Base-by-base conservation (phyloP, 2,329 filamentous ascomycete species). In the Diaporthe australafricana region DNA sequence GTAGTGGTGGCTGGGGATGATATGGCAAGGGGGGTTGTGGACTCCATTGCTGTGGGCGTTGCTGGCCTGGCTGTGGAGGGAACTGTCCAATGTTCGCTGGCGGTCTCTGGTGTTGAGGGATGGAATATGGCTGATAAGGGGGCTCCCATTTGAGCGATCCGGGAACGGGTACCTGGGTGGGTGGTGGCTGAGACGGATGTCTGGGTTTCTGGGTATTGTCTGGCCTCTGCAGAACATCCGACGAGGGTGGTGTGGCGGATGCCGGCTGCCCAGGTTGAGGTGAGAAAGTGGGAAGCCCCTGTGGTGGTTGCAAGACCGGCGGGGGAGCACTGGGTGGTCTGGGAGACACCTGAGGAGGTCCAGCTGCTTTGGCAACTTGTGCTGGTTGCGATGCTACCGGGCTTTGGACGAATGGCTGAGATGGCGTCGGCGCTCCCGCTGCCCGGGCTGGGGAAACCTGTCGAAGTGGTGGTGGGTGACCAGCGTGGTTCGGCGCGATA, bases 61-160 rank as follows among this genome's bases (percentile, higher is more conserved):
- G 72, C 30, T 60, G 69, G 30, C 57, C 45, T 8, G 67, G 68
- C 17, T 50, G 72, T 7, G 57, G 69, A 40, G 72, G 42, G 45
- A 73, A 62, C n/a, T 70, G 71, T 20, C 72, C 17, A 14, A 38
- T 53, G 6, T 55, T 50, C 2, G 60, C 30, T 30, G 67, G 56
- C 27, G 71, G 72, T 14, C 72, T 60, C 42, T 74, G 72, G 40
- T 74, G 73, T 70, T 76, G 75, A 25, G 70, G 57, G 38, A 68
- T 55, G 16, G 70, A 73, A 22, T 72, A 73, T 69, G 80, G 81
- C 68, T 82, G 81, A 72, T 84, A 84, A 5, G 78, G 82, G 14
- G 83, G 82, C 71, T 85, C 82, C 83, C 82, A 84, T 75, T 83
- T 83, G 35, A 83, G 74, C 17, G 80, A 76, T 8, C 77, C 77